A percentile compares a stretch with the other conserved stretches of the same genome.
Conservation (phyloP, 1,139 yeast genomes). For the Nakaseomyces glabratus region DNA sequence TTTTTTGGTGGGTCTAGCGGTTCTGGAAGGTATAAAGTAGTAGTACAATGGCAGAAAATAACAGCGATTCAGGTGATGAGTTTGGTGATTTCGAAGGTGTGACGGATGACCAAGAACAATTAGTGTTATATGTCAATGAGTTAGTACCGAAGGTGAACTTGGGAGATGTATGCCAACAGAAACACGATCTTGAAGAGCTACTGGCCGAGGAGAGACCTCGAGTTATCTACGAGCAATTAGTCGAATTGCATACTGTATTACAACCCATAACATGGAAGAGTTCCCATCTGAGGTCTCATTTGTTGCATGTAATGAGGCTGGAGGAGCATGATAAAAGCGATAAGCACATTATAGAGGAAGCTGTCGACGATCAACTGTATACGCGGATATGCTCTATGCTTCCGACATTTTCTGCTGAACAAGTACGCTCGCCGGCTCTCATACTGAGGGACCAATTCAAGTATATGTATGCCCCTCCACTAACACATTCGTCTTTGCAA, state of each 20-base stretch:
- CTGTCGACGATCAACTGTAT: conserved; percentile 19
- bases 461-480: conserved; percentile 15
- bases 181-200: conserved; percentile 14
- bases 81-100: conserved; percentile 5
- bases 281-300: conserved; percentile 19
- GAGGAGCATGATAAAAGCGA: conserved; percentile 10
- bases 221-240: conserved; percentile 27
- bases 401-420: conserved; percentile 8
- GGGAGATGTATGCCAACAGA: neutral
- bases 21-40: too few relatives aligned
- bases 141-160: conserved; percentile 3
- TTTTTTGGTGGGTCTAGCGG: too few relatives aligned
- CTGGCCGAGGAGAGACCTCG: conserved; percentile 23
- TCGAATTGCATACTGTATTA: conserved; percentile 17
- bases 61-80: neutral
- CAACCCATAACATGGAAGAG: conserved; percentile 26
- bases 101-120: neutral
- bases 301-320: conserved; percentile 23
- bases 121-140: neutral
- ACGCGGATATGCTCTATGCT: conserved; percentile 11
- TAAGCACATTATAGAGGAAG: conserved; percentile 8
- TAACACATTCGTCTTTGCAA: conserved; percentile 14
- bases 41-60: neutral
- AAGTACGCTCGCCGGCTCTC: conserved; percentile 1
- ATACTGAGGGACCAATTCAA: conserved; percentile 17